phyloP scores from a whole-genome alignment of 2,329 filamentous ascomycete species.

The Aspergillus sergii region DNA sequence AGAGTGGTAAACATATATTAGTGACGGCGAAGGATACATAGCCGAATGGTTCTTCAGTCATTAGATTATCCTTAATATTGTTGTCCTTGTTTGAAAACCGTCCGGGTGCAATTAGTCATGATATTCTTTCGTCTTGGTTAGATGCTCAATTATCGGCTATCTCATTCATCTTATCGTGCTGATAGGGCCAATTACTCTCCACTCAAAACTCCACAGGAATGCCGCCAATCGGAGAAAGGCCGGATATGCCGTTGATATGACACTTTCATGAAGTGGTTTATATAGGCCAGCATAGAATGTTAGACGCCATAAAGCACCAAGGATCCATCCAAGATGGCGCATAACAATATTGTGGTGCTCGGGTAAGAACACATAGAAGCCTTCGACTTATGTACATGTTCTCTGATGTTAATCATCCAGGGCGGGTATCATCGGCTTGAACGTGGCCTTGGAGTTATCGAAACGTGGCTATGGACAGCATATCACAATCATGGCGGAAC shows the following conservation, averaged over 20 bases:
- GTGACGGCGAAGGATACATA: background rate
- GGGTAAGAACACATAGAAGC: background rate
- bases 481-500: slow-evolving; percentile 44
- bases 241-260: background rate
- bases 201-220: slow-evolving; percentile 2
- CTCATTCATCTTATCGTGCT: background rate
- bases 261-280: background rate
- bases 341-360: slow-evolving; percentile 4
- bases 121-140: background rate
- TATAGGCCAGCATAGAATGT: background rate
- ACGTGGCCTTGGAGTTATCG: slow-evolving; percentile 13
- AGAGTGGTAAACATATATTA: background rate
- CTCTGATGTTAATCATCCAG: slow-evolving; percentile 4
- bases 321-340: background rate
- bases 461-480: slow-evolving; percentile 10
- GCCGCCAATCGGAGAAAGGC: slow-evolving; percentile 16
- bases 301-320: background rate
- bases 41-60: background rate
- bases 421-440: slow-evolving; percentile 14
- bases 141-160: background rate
- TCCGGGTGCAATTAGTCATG: background rate
- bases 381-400: background rate
- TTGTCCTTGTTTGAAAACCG: background rate
- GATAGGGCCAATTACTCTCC: background rate
- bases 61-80: background rate